Conservation (phyloP, 305 asterid genomes). For the Plantago lanceolata region DNA sequence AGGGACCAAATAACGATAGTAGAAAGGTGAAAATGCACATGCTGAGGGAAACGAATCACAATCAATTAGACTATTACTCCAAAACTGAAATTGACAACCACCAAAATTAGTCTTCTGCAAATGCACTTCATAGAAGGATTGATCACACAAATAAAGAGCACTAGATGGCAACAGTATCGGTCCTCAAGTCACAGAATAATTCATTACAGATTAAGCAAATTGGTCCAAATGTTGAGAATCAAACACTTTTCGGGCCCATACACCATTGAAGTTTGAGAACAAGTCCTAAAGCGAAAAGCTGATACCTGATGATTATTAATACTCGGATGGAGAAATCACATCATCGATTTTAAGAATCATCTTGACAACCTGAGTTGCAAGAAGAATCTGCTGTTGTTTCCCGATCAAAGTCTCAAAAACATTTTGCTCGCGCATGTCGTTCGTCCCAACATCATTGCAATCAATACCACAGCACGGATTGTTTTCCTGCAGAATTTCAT, state of each 20-base stretch:
- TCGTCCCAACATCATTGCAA: constrained; percentile 66
- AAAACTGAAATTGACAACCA: neutral
- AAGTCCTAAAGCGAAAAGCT: neutral
- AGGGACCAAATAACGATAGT: no score
- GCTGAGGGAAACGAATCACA: no score
- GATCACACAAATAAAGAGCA: neutral
- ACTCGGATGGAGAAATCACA: constrained; percentile 59
- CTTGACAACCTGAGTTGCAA: constrained; percentile 72
- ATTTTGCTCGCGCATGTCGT: constrained; percentile 62
- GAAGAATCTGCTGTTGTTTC: constrained; percentile 66
- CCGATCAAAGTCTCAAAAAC: constrained; percentile 69
- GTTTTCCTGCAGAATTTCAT: constrained; percentile 40
- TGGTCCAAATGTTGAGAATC: neutral
- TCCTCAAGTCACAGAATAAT: neutral
- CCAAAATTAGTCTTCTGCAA: neutral
- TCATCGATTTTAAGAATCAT: constrained; percentile 76
- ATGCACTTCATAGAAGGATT: neutral
- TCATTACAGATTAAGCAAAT: neutral
- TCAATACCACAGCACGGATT: constrained; percentile 59
- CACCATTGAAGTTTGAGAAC: neutral
- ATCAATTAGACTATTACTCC: neutral
- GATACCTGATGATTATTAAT: constrained; percentile 26
- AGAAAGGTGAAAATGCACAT: no score
- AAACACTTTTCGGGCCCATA: constrained; percentile 2
- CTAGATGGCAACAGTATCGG: neutral